A percentile compares a stretch with the other conserved stretches of the same genome.
These are phyloP conservation scores for Coniochaeta hoffmannii DNA, from an alignment of 2,329 filamentous ascomycete species.

Conservation along the genomic window DNA sequence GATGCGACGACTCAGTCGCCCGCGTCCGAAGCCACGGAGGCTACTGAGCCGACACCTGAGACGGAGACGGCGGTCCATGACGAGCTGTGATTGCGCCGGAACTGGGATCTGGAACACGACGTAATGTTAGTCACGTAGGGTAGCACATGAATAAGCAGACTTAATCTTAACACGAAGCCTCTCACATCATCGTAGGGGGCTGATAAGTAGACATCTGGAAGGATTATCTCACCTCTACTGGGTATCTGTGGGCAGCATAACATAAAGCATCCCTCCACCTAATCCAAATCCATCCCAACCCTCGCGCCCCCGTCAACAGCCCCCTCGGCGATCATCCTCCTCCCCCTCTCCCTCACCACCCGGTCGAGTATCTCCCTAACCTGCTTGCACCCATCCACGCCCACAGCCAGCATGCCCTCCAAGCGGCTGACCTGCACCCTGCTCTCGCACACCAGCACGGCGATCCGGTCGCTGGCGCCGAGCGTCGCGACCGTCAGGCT, in stretches of 20 bases:
- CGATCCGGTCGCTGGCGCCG: slow-evolving; percentile 66
- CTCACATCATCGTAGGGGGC: too few relatives aligned
- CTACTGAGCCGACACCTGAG: slow-evolving; percentile 22
- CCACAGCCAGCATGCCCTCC: slow-evolving; percentile 89
- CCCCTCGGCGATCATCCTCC: slow-evolving; percentile 52
- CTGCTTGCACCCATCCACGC: slow-evolving; percentile 84
- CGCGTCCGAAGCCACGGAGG: slow-evolving; percentile 12
- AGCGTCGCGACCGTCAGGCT: slow-evolving; percentile 80
- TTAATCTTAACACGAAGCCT: slow-evolving; percentile 1
- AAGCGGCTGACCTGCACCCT: slow-evolving; percentile 73
- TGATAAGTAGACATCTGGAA: too few relatives aligned
- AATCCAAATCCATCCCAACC: slow-evolving; percentile 45
- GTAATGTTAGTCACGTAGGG: slow-evolving; percentile 7
- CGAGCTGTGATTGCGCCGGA: slow-evolving; percentile 33
- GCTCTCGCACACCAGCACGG: slow-evolving; percentile 78
- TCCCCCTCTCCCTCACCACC: slow-evolving; percentile 67
- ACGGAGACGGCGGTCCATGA: slow-evolving; percentile 33
- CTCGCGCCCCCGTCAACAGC: slow-evolving; percentile 39
- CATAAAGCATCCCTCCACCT: background rate
- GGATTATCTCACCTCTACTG: slow-evolving; percentile 3
- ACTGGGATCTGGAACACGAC: slow-evolving; percentile 5
- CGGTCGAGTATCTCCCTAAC: slow-evolving; percentile 74
- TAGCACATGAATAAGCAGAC: background rate
- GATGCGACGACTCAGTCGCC: slow-evolving; percentile 8
- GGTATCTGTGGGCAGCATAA: slow-evolving; percentile 7